These are phyloP conservation scores for Colletotrichum karsti DNA, from an alignment of 2,329 filamentous ascomycete genomes.

Conservation along the genomic window DNA sequence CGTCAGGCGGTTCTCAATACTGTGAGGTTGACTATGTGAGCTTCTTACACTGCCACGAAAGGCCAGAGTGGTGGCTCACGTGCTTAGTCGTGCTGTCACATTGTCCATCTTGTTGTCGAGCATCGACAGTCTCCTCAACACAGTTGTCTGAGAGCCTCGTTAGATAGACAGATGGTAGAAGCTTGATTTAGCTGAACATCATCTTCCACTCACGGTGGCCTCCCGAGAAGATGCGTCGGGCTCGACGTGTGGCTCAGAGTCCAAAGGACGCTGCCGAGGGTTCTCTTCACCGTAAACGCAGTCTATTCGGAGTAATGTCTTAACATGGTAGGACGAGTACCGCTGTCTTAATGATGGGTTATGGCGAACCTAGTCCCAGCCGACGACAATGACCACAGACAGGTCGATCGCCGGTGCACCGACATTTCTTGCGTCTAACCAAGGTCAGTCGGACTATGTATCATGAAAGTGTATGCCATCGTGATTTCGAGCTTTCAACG, in stretches of 20 bases:
- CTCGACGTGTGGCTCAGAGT: neutral
- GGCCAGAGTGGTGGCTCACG: neutral
- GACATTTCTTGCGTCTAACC: neutral
- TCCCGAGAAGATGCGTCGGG: neutral
- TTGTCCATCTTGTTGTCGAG: neutral
- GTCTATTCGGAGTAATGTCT: neutral
- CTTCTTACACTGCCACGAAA: fast-evolving
- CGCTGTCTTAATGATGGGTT: fast-evolving
- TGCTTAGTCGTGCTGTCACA: neutral
- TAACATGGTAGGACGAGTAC: neutral
- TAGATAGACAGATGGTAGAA: neutral
- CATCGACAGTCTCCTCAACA: neutral
- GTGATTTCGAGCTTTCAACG: neutral
- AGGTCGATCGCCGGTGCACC: neutral
- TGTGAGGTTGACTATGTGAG: neutral
- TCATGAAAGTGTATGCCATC: neutral
- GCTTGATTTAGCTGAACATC: neutral
- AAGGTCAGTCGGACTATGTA: neutral
- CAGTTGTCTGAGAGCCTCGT: neutral
- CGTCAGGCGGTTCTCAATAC: neutral
- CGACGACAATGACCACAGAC: neutral
- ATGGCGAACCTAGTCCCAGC: neutral
- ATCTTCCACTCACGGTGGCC: neutral
- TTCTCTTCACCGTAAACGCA: neutral
- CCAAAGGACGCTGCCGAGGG: neutral